A percentile compares a stretch with the other conserved stretches of the same genome.
Evolutionary conservation across 2,329 filamentous ascomycete species (phyloP).

Genomic region (Stachybotrys chartarum): DNA sequence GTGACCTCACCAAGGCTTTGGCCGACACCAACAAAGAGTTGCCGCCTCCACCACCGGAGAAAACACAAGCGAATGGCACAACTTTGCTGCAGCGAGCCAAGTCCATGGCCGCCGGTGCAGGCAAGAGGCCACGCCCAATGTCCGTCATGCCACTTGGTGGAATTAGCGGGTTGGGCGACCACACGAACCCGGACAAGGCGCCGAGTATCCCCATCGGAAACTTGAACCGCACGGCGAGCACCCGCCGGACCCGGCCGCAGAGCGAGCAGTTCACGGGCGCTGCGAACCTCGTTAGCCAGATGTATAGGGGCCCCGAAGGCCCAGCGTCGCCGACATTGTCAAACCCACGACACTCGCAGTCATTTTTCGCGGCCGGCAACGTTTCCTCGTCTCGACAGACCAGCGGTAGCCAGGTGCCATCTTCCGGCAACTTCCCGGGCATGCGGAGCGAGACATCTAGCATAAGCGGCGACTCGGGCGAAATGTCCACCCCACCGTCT

Average conservation of each 20-base stretch:
- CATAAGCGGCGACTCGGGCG: constrained; percentile 60
- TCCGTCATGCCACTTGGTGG: constrained; percentile 43
- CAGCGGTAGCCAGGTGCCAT: constrained; percentile 36
- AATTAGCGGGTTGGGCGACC: constrained; percentile 26
- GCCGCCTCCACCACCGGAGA: constrained; percentile 58
- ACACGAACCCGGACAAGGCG: constrained; percentile 64
- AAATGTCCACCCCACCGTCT: constrained; percentile 35
- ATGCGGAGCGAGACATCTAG: constrained; percentile 60
- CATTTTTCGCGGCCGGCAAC: constrained; percentile 51
- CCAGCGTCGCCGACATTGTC: constrained; percentile 53
- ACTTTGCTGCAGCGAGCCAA: constrained; percentile 56
- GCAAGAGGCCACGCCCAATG: constrained; percentile 46
- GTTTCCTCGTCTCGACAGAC: constrained; percentile 44
- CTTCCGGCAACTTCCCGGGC: constrained; percentile 61
- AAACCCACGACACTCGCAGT: constrained; percentile 53
- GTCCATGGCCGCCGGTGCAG: constrained; percentile 45
- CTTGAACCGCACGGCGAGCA: constrained; percentile 46
- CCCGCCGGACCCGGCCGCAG: constrained; percentile 49
- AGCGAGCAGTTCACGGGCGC: constrained; percentile 57
- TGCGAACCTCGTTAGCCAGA: constrained; percentile 75
- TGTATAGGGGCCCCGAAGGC: constrained; percentile 71
- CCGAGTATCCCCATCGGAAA: constrained; percentile 66
- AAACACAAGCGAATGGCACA: constrained; percentile 25
- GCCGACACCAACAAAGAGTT: constrained; percentile 74
- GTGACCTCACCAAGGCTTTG: constrained; percentile 34